These are phyloP conservation scores for Erysimum cheiri DNA, from an alignment of 441 rosid species.

Conservation along the genomic window DNA sequence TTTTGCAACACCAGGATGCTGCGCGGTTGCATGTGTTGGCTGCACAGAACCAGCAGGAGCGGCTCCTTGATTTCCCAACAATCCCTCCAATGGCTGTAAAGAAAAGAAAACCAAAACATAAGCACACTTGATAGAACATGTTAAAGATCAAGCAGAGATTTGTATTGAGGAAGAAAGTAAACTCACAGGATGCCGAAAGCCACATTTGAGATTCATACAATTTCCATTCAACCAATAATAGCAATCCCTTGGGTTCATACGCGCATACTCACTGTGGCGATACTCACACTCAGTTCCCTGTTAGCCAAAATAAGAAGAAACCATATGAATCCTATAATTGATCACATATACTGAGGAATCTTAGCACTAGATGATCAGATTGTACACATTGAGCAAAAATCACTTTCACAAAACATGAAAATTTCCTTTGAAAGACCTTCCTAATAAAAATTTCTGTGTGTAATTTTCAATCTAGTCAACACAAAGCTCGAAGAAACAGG, in stretches of 20 bases:
- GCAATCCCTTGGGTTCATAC: conserved; percentile 95
- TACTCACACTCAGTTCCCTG: conserved; percentile 98
- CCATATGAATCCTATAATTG: conserved; percentile 10
- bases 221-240: conserved; percentile 94
- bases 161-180: conserved; percentile 16
- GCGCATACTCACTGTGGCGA: conserved; percentile 96
- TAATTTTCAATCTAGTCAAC: not conserved
- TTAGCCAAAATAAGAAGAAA: conserved; percentile 1
- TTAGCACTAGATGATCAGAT: conserved; percentile 8
- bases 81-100: conserved; percentile 87
- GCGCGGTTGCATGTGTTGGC: conserved; percentile 42
- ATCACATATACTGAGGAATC: not conserved
- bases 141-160: conserved; percentile 7
- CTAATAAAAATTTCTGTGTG: not conserved
- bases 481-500: not conserved
- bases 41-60: conserved; percentile 55
- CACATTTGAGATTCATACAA: conserved; percentile 92
- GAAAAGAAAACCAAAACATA: conserved; percentile 24
- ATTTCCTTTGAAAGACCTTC: not conserved
- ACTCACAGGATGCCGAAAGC: conserved; percentile 95
- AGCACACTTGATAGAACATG: conserved; percentile 7
- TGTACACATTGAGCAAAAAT: conserved; percentile 6
- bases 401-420: not conserved
- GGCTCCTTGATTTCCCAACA: conserved; percentile 67
- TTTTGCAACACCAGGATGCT: conserved; percentile 50